Evolutionary conservation across 2,329 filamentous ascomycete genomes (phyloP), one percentile per base, ranked within the genome.

Genomic region (Neopestalotiopsis rosae): DNA sequence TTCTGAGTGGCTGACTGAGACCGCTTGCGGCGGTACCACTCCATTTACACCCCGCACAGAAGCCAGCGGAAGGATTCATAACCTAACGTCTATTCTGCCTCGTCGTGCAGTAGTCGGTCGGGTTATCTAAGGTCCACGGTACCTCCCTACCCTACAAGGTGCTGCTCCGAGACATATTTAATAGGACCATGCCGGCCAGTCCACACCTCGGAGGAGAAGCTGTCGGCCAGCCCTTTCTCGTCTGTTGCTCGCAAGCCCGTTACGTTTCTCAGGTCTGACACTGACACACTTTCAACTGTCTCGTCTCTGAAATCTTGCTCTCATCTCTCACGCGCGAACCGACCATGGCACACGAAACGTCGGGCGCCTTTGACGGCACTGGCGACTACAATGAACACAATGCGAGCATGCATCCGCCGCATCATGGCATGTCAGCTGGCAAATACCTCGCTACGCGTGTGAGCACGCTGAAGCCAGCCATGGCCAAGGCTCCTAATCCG

Each of bases 381-480:
- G 66, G 61, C 24, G 61, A 65, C 32, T 61, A 59, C 38, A 42
- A 68, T 49, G 59, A 45, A 24, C 58, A 69, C 14, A 59, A 69
- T 38, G 34, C 64, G 68, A 76, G 78, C 34, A 68, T 76, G 28
- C 72, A 80, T 42, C 79, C 85, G 66, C 82, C 84, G 58, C 80
- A 86, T 70, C 81, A 86, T 72, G 82, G 82, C 80, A 87, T 87
- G 85, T 80, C 83, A n/a, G 71, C 74, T 1, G 74, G 81, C 30
- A 75, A 79, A 59, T 90, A 90, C 76, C 63, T 85, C 14, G 74
- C 76, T 5, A 88, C 89, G 70, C 87, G 89, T 67, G 71, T 90
- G 73, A 81, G 83, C 12, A 83, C 85, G 17, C 83, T 91, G 66
- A 88, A 86, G 77, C 89, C 89, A 49, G 86, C 86, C 1, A 86